Conservation (phyloP, 805 yeast species). For the Pichia paraexigua region DNA sequence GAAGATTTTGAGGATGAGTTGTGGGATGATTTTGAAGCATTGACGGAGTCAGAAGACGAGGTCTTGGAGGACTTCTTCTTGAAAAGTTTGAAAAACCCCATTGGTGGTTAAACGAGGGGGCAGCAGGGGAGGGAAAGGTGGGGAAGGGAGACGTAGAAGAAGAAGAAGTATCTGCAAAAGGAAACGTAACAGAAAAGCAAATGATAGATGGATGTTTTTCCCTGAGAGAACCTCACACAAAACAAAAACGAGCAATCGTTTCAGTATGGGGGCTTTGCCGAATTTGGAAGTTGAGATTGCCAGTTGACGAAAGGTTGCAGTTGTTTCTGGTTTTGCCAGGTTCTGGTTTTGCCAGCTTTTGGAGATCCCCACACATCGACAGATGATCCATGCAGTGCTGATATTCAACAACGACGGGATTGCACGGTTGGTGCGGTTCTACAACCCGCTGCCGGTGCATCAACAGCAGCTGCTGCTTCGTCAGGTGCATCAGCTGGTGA, state of each 20-base stretch:
- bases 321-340: no score
- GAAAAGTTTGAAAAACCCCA: conserved; percentile 2
- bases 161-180: no score
- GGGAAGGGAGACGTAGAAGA: background rate
- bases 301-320: no score
- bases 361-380: no score
- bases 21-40: background rate
- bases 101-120: background rate
- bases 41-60: background rate
- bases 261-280: background rate
- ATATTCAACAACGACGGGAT: conserved; percentile 75
- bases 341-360: no score
- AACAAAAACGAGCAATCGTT: conserved; percentile 34
- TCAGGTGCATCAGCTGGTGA: conserved; percentile 74
- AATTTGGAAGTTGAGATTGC: background rate
- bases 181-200: background rate
- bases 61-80: conserved; percentile 1
- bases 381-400: conserved; percentile 25
- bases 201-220: no score
- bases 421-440: conserved; percentile 85
- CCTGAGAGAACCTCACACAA: no score
- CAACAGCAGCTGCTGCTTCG: conserved; percentile 74
- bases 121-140: background rate
- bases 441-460: conserved; percentile 79
- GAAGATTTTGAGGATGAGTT: background rate